Percentiles rank a stretch among this genome's conserved stretches.
phyloP scores from a whole-genome alignment of 2,329 filamentous ascomycete species.

The Verticillium alfalfae region DNA sequence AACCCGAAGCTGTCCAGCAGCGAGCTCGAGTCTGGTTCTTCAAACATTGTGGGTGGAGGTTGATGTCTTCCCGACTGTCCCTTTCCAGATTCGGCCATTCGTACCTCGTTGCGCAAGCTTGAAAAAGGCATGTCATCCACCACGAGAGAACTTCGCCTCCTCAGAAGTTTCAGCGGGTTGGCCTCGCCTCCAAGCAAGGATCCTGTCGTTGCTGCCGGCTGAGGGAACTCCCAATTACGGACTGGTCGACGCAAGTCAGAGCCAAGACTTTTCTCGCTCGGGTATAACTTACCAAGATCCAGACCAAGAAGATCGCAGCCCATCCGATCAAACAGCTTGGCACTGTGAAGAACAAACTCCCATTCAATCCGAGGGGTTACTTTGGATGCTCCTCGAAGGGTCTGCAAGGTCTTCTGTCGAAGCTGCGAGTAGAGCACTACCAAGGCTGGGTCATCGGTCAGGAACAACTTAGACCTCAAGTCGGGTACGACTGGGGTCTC shows the following conservation, averaged over 20 bases:
- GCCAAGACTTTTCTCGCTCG: not conserved
- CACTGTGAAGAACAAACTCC: slow-evolving; percentile 84
- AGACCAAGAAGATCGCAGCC: slow-evolving; percentile 87
- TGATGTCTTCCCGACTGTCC: slow-evolving; percentile 42
- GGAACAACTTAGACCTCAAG: slow-evolving; percentile 70
- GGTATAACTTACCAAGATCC: slow-evolving; percentile 59
- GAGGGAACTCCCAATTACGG: slow-evolving; percentile 75
- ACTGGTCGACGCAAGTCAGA: slow-evolving; percentile 35
- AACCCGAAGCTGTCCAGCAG: slow-evolving; percentile 93
- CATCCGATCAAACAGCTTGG: slow-evolving; percentile 81
- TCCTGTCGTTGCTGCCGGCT: slow-evolving; percentile 26
- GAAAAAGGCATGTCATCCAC: slow-evolving; percentile 64
- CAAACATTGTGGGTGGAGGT: slow-evolving; percentile 69
- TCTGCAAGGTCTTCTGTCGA: slow-evolving; percentile 74
- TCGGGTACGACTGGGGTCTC: slow-evolving; percentile 63
- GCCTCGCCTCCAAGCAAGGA: slow-evolving; percentile 39
- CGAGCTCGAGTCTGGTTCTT: slow-evolving; percentile 87
- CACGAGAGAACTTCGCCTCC: slow-evolving; percentile 69
- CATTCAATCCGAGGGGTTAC: slow-evolving; percentile 75
- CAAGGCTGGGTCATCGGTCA: slow-evolving; percentile 86
- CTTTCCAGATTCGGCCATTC: slow-evolving; percentile 31
- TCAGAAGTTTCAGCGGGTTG: slow-evolving; percentile 63
- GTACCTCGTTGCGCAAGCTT: slow-evolving; percentile 33
- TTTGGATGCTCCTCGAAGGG: slow-evolving; percentile 77
- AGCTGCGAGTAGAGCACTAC: slow-evolving; percentile 84